Conservation (phyloP, 2,329 filamentous ascomycete species). For the Pyrenochaeta sp. region DNA sequence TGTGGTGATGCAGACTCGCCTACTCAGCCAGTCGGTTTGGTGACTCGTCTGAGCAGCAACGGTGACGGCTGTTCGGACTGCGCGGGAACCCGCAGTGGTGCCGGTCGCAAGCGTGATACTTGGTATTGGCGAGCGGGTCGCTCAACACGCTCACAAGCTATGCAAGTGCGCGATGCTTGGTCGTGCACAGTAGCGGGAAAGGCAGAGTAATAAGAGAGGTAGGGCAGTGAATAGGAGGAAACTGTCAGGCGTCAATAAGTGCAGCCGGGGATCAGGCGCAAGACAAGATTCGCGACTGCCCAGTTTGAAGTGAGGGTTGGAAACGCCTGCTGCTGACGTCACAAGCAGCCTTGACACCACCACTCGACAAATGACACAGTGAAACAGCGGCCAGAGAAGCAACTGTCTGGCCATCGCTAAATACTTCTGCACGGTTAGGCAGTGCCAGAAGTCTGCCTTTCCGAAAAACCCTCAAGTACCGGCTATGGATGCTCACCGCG, state of each 20-base stretch:
- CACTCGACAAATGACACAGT: neutral
- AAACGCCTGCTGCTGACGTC: neutral
- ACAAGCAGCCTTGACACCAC: neutral
- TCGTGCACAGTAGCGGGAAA: constrained; percentile 4
- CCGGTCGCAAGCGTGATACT: constrained; percentile 28
- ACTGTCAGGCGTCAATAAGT: constrained; percentile 20
- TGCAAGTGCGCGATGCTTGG: constrained; percentile 14
- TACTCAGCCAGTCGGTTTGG: constrained; percentile 24
- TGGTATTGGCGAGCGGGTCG: constrained; percentile 24
- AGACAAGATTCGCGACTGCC: constrained; percentile 1
- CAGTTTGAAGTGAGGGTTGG: constrained; percentile 1
- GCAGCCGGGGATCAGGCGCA: constrained; percentile 23
- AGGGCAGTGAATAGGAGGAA: constrained; percentile 12
- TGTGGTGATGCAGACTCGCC: constrained; percentile 17
- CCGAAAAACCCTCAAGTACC: constrained; percentile 2
- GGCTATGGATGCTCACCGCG: constrained; percentile 14
- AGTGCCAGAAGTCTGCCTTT: constrained; percentile 9
- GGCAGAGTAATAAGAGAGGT: constrained; percentile 23
- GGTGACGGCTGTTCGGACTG: constrained; percentile 19
- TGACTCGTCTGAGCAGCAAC: constrained; percentile 14
- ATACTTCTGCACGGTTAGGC: constrained; percentile 3
- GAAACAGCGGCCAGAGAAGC: neutral
- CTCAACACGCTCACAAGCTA: constrained; percentile 17
- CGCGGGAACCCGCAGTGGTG: constrained; percentile 28
- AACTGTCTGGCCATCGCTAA: constrained; percentile 4